phyloP scores from a whole-genome alignment of 306 rosid genomes.

The peach (Prunus persica) region DNA sequence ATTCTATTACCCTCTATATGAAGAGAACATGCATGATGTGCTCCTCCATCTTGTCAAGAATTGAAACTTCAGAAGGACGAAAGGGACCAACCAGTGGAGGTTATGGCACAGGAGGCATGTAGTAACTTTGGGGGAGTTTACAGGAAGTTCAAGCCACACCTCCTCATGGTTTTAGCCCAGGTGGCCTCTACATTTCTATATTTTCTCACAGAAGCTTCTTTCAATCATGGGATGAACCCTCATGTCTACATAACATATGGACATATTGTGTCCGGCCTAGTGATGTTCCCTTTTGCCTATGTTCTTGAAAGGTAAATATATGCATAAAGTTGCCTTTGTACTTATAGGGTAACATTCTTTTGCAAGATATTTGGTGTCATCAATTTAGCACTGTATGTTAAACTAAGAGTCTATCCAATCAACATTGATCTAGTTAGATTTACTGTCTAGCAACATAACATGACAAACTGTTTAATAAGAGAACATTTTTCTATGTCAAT shows the following conservation, averaged over 20 bases:
- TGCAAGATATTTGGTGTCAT: not conserved
- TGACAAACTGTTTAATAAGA: not conserved
- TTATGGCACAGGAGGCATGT: slow-evolving; percentile 21
- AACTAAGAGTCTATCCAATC: too few relatives aligned
- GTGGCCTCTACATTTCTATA: slow-evolving; percentile 50
- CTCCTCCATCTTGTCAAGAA: slow-evolving; percentile 20
- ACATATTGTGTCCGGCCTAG: slow-evolving; percentile 47
- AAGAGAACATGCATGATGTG: slow-evolving; percentile 16
- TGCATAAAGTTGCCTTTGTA: too few relatives aligned
- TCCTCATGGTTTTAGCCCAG: slow-evolving; percentile 53
- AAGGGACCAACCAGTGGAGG: not conserved
- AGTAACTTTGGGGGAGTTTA: not conserved
- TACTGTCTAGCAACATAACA: not conserved
- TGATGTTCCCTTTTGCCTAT: slow-evolving; percentile 70
- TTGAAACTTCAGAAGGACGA: not conserved
- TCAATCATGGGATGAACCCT: slow-evolving; percentile 93
- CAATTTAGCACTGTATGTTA: too few relatives aligned
- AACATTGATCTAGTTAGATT: too few relatives aligned
- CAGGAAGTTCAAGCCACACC: slow-evolving; percentile 63
- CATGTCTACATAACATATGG: slow-evolving; percentile 69
- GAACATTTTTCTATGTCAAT: not conserved
- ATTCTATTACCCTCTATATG: slow-evolving; percentile 23
- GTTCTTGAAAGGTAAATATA: slow-evolving; percentile 59
- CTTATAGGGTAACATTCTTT: not conserved
- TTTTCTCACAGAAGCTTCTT: slow-evolving; percentile 65